Evolutionary conservation across 306 rosid species (phyloP).

Genomic region (Prinsepia uniflora): DNA sequence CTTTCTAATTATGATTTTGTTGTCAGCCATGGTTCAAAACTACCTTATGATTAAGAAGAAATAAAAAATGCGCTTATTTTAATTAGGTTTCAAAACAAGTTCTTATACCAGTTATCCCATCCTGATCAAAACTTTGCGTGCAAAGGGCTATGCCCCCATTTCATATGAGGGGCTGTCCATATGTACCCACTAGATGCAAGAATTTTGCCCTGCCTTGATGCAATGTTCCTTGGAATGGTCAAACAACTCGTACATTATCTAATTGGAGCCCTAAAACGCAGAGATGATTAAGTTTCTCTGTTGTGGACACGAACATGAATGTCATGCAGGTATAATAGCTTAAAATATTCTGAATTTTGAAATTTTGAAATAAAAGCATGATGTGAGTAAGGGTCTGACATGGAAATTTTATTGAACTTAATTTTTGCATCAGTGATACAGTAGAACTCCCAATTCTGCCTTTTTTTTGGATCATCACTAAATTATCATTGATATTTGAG

Average conservation of each 20-base stretch:
- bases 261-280: neutral
- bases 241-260: neutral
- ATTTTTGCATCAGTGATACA: too few relatives aligned
- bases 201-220: neutral
- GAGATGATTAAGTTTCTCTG: neutral
- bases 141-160: neutral
- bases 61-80: neutral
- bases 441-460: neutral
- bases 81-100: neutral
- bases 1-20: neutral
- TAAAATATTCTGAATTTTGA: conserved; percentile 6
- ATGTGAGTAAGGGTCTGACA: neutral
- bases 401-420: neutral
- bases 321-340: neutral
- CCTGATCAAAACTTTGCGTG: neutral
- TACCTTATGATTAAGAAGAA: conserved; percentile 1
- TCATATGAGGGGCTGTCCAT: neutral
- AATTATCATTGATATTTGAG: neutral
- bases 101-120: neutral
- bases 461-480: neutral
- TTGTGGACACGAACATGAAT: neutral
- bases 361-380: conserved; percentile 1
- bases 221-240: neutral
- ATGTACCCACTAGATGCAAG: neutral
- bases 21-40: neutral